Base-by-base conservation (phyloP, 2,329 filamentous ascomycete genomes). In the Colletotrichum simmondsii region DNA sequence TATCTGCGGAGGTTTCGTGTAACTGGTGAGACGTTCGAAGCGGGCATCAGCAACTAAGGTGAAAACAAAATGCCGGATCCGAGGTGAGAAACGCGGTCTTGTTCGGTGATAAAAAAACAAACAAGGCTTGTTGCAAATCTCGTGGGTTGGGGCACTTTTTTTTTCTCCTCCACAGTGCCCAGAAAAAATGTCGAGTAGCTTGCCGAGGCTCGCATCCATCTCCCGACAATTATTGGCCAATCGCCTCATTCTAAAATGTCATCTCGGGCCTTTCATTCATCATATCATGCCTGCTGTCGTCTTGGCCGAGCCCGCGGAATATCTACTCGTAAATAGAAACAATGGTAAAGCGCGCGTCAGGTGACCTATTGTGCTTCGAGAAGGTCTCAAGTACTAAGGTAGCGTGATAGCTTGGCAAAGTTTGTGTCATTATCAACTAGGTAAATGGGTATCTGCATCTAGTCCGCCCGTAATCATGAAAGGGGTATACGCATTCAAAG, bases 401-500 rank as follows among this genome's bases (percentile, higher is more conserved):
- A n/a, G 7, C 14, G 37, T 19, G 37, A 28, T 26, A 30, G 28
- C 26, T 61, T 30, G 22, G 11, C 57, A 61, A 60, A 60, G n/a
- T 14, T 32, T 16, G 37, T 42, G 32, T 56, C n/a, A n/a, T 59
- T 19, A 30, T 57, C 49, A 59, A 53, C 24, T 63, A 35, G 32
- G 32, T 35, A 42, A 59, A 64, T n/a, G 35, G 52, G 68, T 68
- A 73, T 71, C 54, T 70, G 66, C 54, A 57, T 35, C 19, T 49
- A 22, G 71, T 65, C 24, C 14, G 26, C 61, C 54, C 66, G 16
- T 24, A 63, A 57, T 52, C 61, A 32, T n/a, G 32, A 32, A 65
- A 37, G 37, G 69, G 72, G 65, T 74, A 74, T 73, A 56, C 60
- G 60, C 68, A 67, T 72, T 63, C 63, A 49, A 68, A 58, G 26